Percentiles rank a stretch among this genome's conserved stretches.
Evolutionary conservation across 2,329 filamentous ascomycete genomes (phyloP).

Genomic region (Gnomoniopsis sp.): DNA sequence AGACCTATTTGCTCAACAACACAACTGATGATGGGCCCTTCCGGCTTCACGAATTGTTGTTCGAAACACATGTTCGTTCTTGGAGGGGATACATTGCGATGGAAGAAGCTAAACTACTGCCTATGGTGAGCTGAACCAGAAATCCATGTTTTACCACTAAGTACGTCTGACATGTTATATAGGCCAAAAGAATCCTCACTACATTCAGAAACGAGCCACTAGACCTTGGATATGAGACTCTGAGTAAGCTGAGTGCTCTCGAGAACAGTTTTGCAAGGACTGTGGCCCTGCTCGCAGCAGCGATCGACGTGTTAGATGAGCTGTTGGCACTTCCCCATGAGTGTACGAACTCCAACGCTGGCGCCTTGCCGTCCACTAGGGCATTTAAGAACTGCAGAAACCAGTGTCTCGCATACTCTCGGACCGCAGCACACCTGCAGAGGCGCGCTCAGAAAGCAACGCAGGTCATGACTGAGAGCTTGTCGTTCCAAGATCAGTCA

Average conservation of each 20-base stretch:
- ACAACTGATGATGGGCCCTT: slow-evolving; percentile 7
- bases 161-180: neutral
- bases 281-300: slow-evolving; percentile 20
- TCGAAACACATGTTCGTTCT: slow-evolving; percentile 22
- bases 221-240: slow-evolving; percentile 25
- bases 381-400: slow-evolving; percentile 15
- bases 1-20: slow-evolving; percentile 8
- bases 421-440: slow-evolving; percentile 23
- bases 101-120: slow-evolving; percentile 23
- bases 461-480: slow-evolving; percentile 26
- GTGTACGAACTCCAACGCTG: neutral
- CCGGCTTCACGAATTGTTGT: slow-evolving; percentile 23
- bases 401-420: slow-evolving; percentile 15
- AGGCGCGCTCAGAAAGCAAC: slow-evolving; percentile 24
- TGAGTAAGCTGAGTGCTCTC: slow-evolving; percentile 24
- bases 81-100: slow-evolving; percentile 25
- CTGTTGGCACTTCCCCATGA: slow-evolving; percentile 13
- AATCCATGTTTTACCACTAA: too few species aligned
- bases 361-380: neutral
- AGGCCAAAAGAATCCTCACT: slow-evolving; percentile 26
- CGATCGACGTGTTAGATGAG: slow-evolving; percentile 21
- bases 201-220: slow-evolving; percentile 27
- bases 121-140: slow-evolving; percentile 20
- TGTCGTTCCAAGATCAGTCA: slow-evolving; percentile 28
- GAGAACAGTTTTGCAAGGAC: slow-evolving; percentile 25